Evolutionary conservation across 495 filamentous ascomycete genomes (phyloP), one percentile per base, ranked within the genome.

Genomic region (Lasiosphaeris hirsuta): DNA sequence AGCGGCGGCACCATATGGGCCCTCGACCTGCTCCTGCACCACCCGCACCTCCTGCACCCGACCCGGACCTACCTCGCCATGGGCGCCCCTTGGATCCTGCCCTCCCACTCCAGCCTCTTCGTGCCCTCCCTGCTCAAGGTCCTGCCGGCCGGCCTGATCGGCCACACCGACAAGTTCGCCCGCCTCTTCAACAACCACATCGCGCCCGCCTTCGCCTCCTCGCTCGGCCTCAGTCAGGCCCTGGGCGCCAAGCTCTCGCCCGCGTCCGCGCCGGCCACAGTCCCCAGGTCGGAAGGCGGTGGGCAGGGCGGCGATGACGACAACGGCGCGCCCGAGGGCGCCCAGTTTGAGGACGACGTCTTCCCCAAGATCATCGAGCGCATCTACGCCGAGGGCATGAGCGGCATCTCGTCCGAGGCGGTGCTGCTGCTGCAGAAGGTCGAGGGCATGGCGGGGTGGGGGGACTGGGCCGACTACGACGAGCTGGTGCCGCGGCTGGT

Each of bases 1-100:
- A 73, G 70, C 51, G 72, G 74, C 3, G 80, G 79, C 9, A 77
- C 78, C 0, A 64, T 81, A 8, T 81, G 74, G 60, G 50, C 72
- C 9, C 60, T 83, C 13, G 80, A 81, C 53, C 70, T 76, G 4
- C 59, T 77, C 17, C 64, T 63, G 9, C 56, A 67, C 7, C 71
- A 72, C 49, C 72, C 71, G 3, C 58, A 71, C 1, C 13, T 79
- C 14, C 61, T 83, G 1, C 54, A 71, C 46, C 78, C 76, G 0
- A 40, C 61, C 6, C 40, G 45, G 38, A 69, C 71, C 4, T 71
- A 56, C 14, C 53, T 78, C 6, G 67, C 68, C 0, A 56, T 80
- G 18, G 49, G 79, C 54, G 70, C 71, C 4, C 80, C 80, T 1
- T 81, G 76, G 75, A 75, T 81, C 30, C 67, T 42, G 7, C 55